phyloP scores from a whole-genome alignment of 2,329 filamentous ascomycete genomes.

The Chrysoporthe austroafricana region DNA sequence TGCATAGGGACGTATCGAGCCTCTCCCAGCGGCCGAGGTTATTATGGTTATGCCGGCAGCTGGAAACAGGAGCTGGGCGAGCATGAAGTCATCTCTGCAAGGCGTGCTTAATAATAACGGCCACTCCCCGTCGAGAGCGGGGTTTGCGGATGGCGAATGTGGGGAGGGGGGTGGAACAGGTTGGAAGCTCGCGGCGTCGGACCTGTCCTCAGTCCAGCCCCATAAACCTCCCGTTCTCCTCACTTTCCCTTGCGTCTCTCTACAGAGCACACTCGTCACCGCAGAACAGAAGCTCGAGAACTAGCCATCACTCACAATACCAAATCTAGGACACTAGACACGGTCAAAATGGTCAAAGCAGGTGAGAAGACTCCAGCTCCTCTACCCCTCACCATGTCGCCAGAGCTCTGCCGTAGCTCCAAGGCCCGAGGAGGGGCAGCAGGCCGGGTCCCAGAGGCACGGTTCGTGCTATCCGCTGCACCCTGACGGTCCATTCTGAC shows the following conservation, averaged over 20 bases:
- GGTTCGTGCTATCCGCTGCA: conserved; percentile 34
- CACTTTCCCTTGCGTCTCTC: background rate
- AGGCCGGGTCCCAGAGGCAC: conserved; percentile 45
- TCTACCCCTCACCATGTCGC: conserved; percentile 30
- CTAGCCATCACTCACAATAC: conserved; percentile 26
- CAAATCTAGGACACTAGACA: conserved; percentile 40
- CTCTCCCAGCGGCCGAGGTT: background rate
- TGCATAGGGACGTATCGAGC: background rate
- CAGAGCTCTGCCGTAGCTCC: conserved; percentile 20
- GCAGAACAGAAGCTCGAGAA: background rate
- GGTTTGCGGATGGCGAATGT: conserved; percentile 8
- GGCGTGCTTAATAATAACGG: conserved; percentile 6
- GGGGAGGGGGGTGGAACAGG: background rate
- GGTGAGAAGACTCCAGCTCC: conserved; percentile 61
- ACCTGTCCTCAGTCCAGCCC: background rate
- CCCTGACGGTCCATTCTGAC: conserved; percentile 47
- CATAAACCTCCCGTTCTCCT: conserved; percentile 5
- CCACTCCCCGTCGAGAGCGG: background rate
- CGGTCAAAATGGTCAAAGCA: conserved; percentile 97
- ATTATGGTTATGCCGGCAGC: background rate
- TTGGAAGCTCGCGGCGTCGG: conserved; percentile 8
- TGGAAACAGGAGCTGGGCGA: background rate
- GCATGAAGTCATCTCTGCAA: conserved; percentile 1
- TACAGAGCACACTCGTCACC: background rate
- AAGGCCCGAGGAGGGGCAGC: conserved; percentile 29